Evolutionary conservation across 441 rosid species (phyloP), one percentile per base, ranked within the genome.

Genomic region (Aquilaria agallochum): DNA sequence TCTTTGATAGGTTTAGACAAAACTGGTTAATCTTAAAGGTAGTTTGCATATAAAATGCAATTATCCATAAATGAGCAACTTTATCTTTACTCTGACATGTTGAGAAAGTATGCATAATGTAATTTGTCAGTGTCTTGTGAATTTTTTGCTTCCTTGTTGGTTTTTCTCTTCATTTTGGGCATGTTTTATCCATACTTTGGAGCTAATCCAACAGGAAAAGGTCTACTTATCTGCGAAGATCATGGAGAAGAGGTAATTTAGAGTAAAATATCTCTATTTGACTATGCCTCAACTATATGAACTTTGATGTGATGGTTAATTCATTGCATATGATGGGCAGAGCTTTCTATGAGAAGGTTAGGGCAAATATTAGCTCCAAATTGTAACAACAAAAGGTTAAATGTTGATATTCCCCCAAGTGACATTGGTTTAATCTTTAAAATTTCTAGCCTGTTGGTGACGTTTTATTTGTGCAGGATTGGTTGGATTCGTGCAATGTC

Each of bases 171-270:
- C 33, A 15, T 64, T 51, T 51, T n/a, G 1, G 45, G 45, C 10
- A 7, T 55, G 2, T 53, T 20, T 20, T 20, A 46, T 33, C 53
- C 69, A 86, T 87, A 73, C 80, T 15, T 9, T 85, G 76, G 87
- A 78, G 78, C 91, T 86, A 62, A 74, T 92, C 66, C 76, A 75
- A 60, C 89, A 80, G 68, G 86, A 89, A 71, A 80, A 76, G 58
- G 67, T 63, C 64, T 80, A 76, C 68, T 53, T 72, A 54, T 74
- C 82, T 63, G 70, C 83, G 50, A 86, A 82, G 71, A 63, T 86
- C 55, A 31, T 33, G 15, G 78, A 64, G 52, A 84, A 79, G 68
- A 76, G 96, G 98, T 89, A 59, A 67, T 36, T 58, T 60, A 52
- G 54, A 67, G 46, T 33, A 9, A 64, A 6, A 15, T 50, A 33